Evolutionary conservation across 345 rosid species (phyloP), one percentile per base, ranked within the genome.

Genomic region (Corymbia maculata): DNA sequence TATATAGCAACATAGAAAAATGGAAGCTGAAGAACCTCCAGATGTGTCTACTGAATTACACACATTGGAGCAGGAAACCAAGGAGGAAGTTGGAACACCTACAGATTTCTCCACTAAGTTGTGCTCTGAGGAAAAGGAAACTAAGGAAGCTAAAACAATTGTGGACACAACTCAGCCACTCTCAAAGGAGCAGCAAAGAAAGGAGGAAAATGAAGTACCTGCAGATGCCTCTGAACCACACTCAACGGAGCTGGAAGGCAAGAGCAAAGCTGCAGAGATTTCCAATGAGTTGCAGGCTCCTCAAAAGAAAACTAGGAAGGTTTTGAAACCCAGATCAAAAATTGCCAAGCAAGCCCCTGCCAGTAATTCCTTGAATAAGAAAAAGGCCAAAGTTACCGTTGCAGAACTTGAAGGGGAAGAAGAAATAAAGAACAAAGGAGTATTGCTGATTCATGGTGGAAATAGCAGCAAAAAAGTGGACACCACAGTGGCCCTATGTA

Each of bases 341-440:
- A 88, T 91, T 53, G 89, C 79, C 47, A 95, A 96, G 90, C 90
- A 92, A 87, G 52, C 92, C 87, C 61, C 89, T 42, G 92, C 88
- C 50, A 91, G 90, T 87, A 89, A 66, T 52, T 70, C 89, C 50
- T 84, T 61, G 89, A 89, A 91, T 87, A 87, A 87, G 68, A 91
- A 86, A 89, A 89, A 90, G 45, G 90, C 61, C 45, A 89, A 82
- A 86, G 89, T 21, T 86, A 80, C 82, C n/a, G 36, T 28, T 44
- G 49, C 85, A 14, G 55, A 86, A 21, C 85, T 47, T 26, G 59
- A 84, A 86, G 66, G 64, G 88, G 84, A 91, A 85, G 88, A 85
- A 87, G 66, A 70, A 89, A 85, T 30, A 88, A 87, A 85, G 92
- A 90, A 86, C 85, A 87, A 47, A 88, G 88, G 82, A 84, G 52